These are phyloP conservation scores for Beta macrorhiza DNA, from an alignment of 179 eudicot genomes.

Conservation along the genomic window DNA sequence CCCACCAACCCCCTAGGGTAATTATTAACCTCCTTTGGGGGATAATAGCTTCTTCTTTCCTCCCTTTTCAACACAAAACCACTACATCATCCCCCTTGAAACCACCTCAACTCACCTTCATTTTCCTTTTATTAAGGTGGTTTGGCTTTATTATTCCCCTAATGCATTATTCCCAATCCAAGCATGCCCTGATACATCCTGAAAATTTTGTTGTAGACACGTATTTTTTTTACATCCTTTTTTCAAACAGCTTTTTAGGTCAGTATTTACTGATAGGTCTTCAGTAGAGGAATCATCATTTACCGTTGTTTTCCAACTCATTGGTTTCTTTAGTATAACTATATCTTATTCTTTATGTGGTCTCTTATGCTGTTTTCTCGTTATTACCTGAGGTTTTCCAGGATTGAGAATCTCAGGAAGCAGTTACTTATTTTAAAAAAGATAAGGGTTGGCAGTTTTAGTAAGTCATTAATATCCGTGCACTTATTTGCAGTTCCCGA, in stretches of 20 bases:
- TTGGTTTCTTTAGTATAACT: neutral
- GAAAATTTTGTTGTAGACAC: neutral
- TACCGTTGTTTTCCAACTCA: neutral
- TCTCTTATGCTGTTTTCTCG: neutral
- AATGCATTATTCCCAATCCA: too few species aligned
- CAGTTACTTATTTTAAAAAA: neutral
- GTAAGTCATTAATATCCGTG: conserved; percentile 7
- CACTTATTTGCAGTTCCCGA: conserved; percentile 68
- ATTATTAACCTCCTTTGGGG: too few species aligned
- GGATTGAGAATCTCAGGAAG: conserved; percentile 1
- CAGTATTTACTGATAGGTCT: neutral
- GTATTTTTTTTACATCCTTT: neutral
- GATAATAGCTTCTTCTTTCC: too few species aligned
- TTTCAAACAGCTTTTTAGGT: neutral
- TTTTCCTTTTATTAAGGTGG: too few species aligned
- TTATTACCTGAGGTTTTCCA: neutral
- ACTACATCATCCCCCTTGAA: too few species aligned
- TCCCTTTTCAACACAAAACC: too few species aligned
- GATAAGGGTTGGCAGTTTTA: neutral
- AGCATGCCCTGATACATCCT: neutral
- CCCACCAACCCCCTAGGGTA: too few species aligned
- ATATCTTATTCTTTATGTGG: too few species aligned
- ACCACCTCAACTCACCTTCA: too few species aligned
- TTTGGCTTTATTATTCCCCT: too few species aligned
- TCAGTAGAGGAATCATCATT: neutral